These are phyloP conservation scores for Barnettozyma siamensis DNA, from an alignment of 805 yeast species.

Conservation along the genomic window DNA sequence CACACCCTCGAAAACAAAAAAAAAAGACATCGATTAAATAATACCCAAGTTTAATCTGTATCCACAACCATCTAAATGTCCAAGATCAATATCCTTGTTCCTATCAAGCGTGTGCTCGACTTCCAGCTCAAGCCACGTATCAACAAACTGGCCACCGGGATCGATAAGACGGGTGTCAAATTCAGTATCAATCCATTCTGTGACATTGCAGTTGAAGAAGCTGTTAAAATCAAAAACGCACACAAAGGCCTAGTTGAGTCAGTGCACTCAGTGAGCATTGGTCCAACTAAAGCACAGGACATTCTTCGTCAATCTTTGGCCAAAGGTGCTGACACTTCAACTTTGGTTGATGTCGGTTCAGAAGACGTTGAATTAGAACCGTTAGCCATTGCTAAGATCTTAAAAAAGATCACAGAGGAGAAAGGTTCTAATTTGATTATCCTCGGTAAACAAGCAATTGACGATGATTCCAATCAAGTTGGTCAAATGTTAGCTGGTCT, in stretches of 20 bases:
- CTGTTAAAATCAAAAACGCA: conserved; percentile 66
- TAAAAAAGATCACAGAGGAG: conserved; percentile 65
- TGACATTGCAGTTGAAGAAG: conserved; percentile 97
- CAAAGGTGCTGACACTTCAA: conserved; percentile 86
- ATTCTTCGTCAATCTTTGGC: conserved; percentile 86
- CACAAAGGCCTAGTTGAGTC: conserved; percentile 64
- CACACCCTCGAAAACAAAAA: too few relatives aligned
- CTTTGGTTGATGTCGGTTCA: conserved; percentile 74
- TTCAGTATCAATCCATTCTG: conserved; percentile 95
- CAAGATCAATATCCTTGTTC: conserved; percentile 74
- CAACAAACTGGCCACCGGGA: conserved; percentile 75
- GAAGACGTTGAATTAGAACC: conserved; percentile 59
- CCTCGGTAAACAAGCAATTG: conserved; percentile 95
- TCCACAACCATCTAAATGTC: conserved; percentile 27
- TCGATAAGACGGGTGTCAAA: conserved; percentile 82
- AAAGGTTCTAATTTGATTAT: conserved; percentile 73
- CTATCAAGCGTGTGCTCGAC: conserved; percentile 93
- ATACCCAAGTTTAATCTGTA: not conserved
- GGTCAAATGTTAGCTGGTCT: conserved; percentile 96
- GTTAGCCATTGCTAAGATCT: conserved; percentile 79
- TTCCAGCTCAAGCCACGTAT: conserved; percentile 90
- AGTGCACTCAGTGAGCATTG: conserved; percentile 89
- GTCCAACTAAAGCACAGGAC: conserved; percentile 82
- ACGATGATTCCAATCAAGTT: conserved; percentile 90
- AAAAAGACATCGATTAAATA: too few relatives aligned